phyloP scores from a whole-genome alignment of 768 basidiomycete species.

The Gloeopeniophorella convolvens region DNA sequence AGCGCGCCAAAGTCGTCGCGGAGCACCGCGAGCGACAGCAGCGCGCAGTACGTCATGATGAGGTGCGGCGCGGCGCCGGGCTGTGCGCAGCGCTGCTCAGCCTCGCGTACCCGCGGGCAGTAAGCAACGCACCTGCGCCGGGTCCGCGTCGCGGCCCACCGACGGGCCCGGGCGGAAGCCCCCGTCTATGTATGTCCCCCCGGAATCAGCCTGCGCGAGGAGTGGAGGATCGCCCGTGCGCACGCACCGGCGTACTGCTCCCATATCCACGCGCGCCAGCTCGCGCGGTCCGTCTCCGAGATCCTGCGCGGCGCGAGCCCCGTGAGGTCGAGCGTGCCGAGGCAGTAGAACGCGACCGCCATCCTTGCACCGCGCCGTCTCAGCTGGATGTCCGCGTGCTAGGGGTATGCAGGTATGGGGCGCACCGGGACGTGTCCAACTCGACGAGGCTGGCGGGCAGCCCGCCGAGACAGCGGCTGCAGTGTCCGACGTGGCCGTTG shows the following conservation, averaged over 20 bases:
- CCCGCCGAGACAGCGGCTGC: conserved; percentile 59
- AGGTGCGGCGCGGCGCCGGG: conserved; percentile 77
- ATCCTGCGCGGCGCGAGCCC: conserved; percentile 42
- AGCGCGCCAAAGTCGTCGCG: conserved; percentile 76
- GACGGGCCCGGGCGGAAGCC: conserved; percentile 75
- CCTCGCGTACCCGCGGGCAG: no score
- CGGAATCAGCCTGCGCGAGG: conserved; percentile 30
- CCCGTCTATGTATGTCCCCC: conserved; percentile 49
- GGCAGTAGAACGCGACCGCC: conserved; percentile 82
- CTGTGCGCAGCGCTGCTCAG: no score
- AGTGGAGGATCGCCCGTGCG: neutral
- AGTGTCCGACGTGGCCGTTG: conserved; percentile 57
- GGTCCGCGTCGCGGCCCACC: conserved; percentile 40
- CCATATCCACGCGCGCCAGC: conserved; percentile 87
- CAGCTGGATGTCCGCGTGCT: neutral
- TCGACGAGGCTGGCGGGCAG: conserved; percentile 65
- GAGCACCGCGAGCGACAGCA: conserved; percentile 77
- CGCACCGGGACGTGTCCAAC: conserved; percentile 66
- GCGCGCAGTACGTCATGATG: conserved; percentile 90
- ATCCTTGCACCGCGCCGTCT: conserved; percentile 41
- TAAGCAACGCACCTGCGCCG: conserved; percentile 17
- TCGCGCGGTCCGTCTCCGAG: conserved; percentile 44
- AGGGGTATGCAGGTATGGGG: no score
- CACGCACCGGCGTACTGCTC: conserved; percentile 63
- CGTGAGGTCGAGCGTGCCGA: conserved; percentile 78